Evolutionary conservation across 2,329 filamentous ascomycete species (phyloP), one percentile per base, ranked within the genome.

Genomic region (Cladophialophora exuberans): DNA sequence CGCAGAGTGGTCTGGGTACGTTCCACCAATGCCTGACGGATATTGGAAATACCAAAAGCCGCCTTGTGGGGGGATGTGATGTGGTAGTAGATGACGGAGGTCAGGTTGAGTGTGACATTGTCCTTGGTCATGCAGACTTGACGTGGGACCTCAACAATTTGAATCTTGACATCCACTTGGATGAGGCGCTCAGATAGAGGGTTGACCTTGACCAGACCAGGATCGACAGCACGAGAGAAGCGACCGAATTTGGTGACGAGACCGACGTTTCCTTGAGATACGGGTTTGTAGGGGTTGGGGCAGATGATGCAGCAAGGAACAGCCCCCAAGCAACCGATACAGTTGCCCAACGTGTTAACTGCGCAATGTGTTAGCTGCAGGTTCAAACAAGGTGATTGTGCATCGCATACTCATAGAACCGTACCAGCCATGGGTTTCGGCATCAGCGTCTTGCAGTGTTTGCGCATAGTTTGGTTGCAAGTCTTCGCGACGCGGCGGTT

Each of bases 81-180:
- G 80, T 96, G 92, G 79, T 99, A 99, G 83, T 99, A 99, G 76
- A 99, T 97, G 70, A 99, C 94, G 4, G 90, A 96, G 43, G 92
- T 97, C 64, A 99, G 81, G 66, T 92, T 87, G 36, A 99, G 81
- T 41, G 89, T 96, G 61, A 97, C 94, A 68, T 99, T 99, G 80
- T 99, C 94, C 79, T 97, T 97, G 72, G 94, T 99, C 92, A 99
- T 99, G 81, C 94, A 97, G 60, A 93, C 85, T 76, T 99, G 94
- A 75, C 92, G 86, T 15, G 93, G 93, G 20, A 99, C 94, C 79
- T 99, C 75, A 72, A 95, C 90, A 63, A 96, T 97, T 77, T 99
- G 94, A 66, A 97, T 97, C 85, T 97, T 99, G 77, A 99, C 94
- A 72, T 99, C 94, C 70, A 99, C 88, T 67, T 95, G 90, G 64